These are phyloP conservation scores for Ophiocordyceps robertsii DNA, from an alignment of 2,329 filamentous ascomycete genomes.

Conservation along the genomic window DNA sequence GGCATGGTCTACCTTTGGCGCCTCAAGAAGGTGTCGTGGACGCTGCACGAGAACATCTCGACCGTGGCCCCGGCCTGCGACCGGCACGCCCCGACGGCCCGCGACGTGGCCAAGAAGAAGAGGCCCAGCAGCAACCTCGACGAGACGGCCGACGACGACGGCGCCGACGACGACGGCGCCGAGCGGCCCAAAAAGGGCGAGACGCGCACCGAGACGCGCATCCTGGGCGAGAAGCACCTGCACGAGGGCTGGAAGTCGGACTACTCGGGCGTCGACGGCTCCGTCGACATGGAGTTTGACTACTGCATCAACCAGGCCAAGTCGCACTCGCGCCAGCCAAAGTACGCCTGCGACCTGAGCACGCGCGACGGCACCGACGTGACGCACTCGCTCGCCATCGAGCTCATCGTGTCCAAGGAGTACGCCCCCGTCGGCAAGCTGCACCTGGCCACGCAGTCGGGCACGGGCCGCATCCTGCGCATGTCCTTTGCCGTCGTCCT, in stretches of 20 bases:
- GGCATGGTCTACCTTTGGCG: conserved; percentile 73
- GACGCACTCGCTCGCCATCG: conserved; percentile 74
- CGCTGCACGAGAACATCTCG: conserved; percentile 77
- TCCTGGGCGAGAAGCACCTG: conserved; percentile 69
- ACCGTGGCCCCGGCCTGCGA: conserved; percentile 67
- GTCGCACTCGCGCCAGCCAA: conserved; percentile 18
- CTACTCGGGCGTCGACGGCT: conserved; percentile 37
- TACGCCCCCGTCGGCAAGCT: conserved; percentile 60
- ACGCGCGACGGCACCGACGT: conserved; percentile 63
- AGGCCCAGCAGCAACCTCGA: neutral
- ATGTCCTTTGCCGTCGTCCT: conserved; percentile 81
- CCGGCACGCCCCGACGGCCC: conserved; percentile 47
- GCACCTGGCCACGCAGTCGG: conserved; percentile 65
- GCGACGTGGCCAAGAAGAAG: conserved; percentile 8
- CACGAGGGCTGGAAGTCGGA: conserved; percentile 82
- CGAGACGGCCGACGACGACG: conserved; percentile 8
- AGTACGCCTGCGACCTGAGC: conserved; percentile 67
- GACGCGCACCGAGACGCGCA: conserved; percentile 59
- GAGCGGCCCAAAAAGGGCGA: conserved; percentile 16
- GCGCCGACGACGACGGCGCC: conserved; percentile 11
- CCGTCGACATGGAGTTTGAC: conserved; percentile 38
- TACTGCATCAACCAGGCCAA: conserved; percentile 34
- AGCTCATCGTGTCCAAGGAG: conserved; percentile 90
- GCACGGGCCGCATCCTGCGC: conserved; percentile 76
- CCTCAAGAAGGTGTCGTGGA: conserved; percentile 83